Conservation (phyloP, 1,284 basidiomycete species). For the Ustilago loliicola region DNA sequence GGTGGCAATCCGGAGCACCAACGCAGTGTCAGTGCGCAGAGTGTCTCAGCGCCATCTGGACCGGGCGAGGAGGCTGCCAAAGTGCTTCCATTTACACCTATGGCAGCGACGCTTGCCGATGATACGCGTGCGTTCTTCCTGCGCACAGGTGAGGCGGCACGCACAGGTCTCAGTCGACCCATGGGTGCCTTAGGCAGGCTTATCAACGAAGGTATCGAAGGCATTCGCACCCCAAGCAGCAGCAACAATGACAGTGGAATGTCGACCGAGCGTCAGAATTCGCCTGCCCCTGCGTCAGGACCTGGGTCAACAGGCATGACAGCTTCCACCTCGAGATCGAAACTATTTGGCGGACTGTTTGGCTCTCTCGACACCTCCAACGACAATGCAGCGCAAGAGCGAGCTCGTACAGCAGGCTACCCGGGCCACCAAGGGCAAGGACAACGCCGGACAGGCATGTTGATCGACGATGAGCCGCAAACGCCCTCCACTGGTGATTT, state of each 20-base stretch:
- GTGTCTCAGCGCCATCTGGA: conserved; percentile 47
- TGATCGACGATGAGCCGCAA: conserved; percentile 48
- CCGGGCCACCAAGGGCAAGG: conserved; percentile 23
- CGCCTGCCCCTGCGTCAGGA: conserved; percentile 22
- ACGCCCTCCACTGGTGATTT: conserved; percentile 48
- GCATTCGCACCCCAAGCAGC: conserved; percentile 55
- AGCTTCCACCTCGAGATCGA: conserved; percentile 44
- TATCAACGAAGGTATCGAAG: conserved; percentile 66
- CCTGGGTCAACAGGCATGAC: conserved; percentile 20
- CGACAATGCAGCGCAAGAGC: conserved; percentile 18
- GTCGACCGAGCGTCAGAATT: conserved; percentile 46
- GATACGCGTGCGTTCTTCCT: conserved; percentile 68
- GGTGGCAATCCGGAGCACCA: conserved; percentile 29
- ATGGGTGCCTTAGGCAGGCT: conserved; percentile 67
- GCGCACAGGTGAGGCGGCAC: conserved; percentile 68
- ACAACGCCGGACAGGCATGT: conserved; percentile 14
- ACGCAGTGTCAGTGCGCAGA: conserved; percentile 43
- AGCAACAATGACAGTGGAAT: conserved; percentile 46
- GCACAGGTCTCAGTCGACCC: conserved; percentile 60
- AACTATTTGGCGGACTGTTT: conserved; percentile 49
- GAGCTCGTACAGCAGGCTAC: conserved; percentile 17
- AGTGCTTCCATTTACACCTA: conserved; percentile 47
- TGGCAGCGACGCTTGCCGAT: conserved; percentile 63
- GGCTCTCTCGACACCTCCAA: conserved; percentile 39
- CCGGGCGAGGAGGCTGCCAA: conserved; percentile 58